A percentile compares a stretch with the other conserved stretches of the same genome.
Conservation (phyloP, 352 stramenopile genomes). For the Pseudoperonospora humuli region DNA sequence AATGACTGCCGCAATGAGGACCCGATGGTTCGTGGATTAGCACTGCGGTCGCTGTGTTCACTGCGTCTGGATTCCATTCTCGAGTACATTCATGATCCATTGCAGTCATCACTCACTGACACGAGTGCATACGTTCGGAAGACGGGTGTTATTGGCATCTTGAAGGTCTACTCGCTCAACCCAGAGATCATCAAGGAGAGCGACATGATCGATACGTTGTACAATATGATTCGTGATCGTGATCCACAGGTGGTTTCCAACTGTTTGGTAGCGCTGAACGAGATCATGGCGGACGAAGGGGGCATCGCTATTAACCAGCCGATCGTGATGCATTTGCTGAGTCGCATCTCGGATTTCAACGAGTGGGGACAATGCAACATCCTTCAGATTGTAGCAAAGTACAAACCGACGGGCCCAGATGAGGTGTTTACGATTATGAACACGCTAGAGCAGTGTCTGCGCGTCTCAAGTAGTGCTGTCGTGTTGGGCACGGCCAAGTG, state of each 20-base stretch:
- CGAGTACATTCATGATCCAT: conserved; percentile 95
- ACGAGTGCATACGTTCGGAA: conserved; percentile 97
- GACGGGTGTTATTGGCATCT: conserved; percentile 97
- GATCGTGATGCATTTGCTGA: conserved; percentile 97
- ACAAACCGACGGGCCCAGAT: conserved; percentile 91
- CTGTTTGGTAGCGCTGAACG: conserved; percentile 95
- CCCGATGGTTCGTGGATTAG: conserved; percentile 97
- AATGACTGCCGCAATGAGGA: conserved; percentile 98
- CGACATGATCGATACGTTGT: conserved; percentile 96
- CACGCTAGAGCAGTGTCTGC: conserved; percentile 91
- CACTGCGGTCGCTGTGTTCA: conserved; percentile 94
- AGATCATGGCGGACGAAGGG: conserved; percentile 96
- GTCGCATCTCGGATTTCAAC: conserved; percentile 97
- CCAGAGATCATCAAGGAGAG: conserved; percentile 88
- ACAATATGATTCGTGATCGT: conserved; percentile 98
- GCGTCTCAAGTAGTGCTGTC: conserved; percentile 93
- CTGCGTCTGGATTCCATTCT: conserved; percentile 96
- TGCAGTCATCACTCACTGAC: conserved; percentile 91
- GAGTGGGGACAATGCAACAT: conserved; percentile 98
- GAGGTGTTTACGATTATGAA: conserved; percentile 99
- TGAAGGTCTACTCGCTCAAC: conserved; percentile 94
- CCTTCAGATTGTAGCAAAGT: conserved; percentile 90
- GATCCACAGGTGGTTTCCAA: conserved; percentile 97
- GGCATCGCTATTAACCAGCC: conserved; percentile 96
- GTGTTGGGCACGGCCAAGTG: conserved; percentile 95